These are phyloP conservation scores for Podospora conica DNA, from an alignment of 495 filamentous ascomycete genomes.

Conservation along the genomic window DNA sequence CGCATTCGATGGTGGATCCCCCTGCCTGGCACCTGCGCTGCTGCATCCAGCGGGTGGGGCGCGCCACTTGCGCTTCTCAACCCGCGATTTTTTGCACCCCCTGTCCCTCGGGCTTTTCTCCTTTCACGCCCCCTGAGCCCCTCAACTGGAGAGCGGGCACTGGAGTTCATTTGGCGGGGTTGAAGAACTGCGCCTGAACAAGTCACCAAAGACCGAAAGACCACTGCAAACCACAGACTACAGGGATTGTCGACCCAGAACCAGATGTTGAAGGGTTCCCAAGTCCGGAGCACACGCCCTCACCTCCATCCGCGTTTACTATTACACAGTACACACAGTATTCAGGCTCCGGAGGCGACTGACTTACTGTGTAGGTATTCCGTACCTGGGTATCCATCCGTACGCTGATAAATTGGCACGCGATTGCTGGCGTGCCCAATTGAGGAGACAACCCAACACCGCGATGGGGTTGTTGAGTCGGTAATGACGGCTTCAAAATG, in stretches of 20 bases:
- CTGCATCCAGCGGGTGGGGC: neutral
- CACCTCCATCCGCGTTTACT: neutral
- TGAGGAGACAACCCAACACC: neutral
- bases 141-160: neutral
- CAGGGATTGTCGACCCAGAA: neutral
- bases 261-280: neutral
- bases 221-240: neutral
- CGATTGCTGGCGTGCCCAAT: neutral
- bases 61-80: too few relatives aligned
- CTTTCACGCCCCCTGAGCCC: neutral
- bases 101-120: neutral
- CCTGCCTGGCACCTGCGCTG: neutral
- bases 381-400: too few relatives aligned
- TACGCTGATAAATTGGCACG: too few relatives aligned
- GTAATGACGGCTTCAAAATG: neutral
- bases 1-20: neutral
- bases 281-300: slow-evolving; percentile 1
- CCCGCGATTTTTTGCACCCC: neutral
- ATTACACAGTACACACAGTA: neutral
- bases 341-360: too few relatives aligned
- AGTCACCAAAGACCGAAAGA: neutral
- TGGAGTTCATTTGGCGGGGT: neutral
- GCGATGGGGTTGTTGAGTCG: neutral
- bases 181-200: neutral
- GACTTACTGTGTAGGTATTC: too few relatives aligned